Evolutionary conservation across 345 rosid species (phyloP).

Genomic region (Gossypium sturtianum): DNA sequence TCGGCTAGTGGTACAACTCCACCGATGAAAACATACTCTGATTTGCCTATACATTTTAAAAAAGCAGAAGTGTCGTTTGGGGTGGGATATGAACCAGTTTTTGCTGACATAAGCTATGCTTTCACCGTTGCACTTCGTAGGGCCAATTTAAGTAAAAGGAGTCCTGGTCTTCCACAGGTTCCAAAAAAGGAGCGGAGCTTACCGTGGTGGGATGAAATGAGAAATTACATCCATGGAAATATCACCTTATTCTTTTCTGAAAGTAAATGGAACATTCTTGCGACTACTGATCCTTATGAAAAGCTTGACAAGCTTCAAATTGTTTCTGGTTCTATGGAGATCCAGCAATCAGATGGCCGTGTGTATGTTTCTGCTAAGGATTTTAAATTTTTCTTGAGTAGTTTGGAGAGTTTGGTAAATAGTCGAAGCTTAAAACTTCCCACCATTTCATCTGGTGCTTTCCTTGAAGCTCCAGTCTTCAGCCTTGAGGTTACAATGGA

Average conservation of each 20-base stretch:
- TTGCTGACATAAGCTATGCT: slow-evolving; percentile 93
- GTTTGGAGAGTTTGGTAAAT: slow-evolving; percentile 77
- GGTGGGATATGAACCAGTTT: slow-evolving; percentile 90
- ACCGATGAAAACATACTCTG: slow-evolving; percentile 78
- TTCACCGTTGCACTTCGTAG: slow-evolving; percentile 96
- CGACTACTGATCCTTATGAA: slow-evolving; percentile 94
- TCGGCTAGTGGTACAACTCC: slow-evolving; percentile 96
- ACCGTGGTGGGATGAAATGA: slow-evolving; percentile 99
- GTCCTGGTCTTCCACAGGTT: slow-evolving; percentile 47
- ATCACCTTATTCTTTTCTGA: slow-evolving; percentile 61
- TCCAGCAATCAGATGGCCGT: slow-evolving; percentile 91
- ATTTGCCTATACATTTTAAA: slow-evolving; percentile 77
- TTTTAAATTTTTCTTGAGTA: slow-evolving; percentile 76
- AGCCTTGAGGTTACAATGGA: slow-evolving; percentile 83
- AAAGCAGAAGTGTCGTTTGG: slow-evolving; percentile 79
- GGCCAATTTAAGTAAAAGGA: slow-evolving; percentile 77
- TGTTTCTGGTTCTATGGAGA: slow-evolving; percentile 63
- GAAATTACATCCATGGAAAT: slow-evolving; percentile 90
- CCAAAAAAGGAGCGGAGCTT: slow-evolving; percentile 84
- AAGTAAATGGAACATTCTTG: slow-evolving; percentile 68
- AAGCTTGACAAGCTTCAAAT: slow-evolving; percentile 84
- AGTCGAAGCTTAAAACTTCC: slow-evolving; percentile 61
- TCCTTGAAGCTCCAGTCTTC: slow-evolving; percentile 71
- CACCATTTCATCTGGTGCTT: slow-evolving; percentile 41
- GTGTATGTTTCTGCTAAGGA: slow-evolving; percentile 65